Evolutionary conservation across 352 stramenopile genomes (phyloP), one percentile per base, ranked within the genome.

Genomic region (Globisporangium yorkense): DNA sequence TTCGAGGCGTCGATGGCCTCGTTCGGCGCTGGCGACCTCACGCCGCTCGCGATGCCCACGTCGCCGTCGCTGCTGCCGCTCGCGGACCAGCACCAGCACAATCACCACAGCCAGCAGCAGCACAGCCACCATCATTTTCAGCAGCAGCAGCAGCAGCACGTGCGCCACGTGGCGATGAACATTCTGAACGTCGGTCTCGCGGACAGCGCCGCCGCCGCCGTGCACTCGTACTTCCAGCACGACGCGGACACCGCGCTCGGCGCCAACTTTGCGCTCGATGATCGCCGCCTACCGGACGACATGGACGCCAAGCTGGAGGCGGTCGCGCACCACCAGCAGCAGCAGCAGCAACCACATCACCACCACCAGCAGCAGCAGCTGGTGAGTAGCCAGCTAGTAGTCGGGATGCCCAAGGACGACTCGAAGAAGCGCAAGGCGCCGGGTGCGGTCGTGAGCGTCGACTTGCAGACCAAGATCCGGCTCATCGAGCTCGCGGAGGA

Each of bases 401-500:
- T 18, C 31, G 52, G 43, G 13, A 37, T 54, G 24, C 21, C 53
- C 9, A 63, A 62, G 43, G 39, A 39, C 16, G 47, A 54, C n/a
- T 37, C 35, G 2, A 81, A 80, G 62, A 91, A 89, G 69, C 67
- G 81, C 58, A 87, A 84, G 49, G 59, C 62, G 18, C 57, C 63
- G 16, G 77, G 77, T 5, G 67, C 74, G 2, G 89, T 87, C 61
- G 77, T 80, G 35, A 89, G 82, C 31, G 86, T 89, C 51, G 82
- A 92, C 53, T 61, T 92, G 40, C 79, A 92, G 73, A 92, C 82
- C 55, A 92, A 92, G 69, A 92, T 92, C 67, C 77, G 79, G 15
- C 74, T 92, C 39, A 92, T 92, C 57, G 82, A 92, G 61, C 67
- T 92, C 51, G 82, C 82, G 0, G 82, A 92, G 59, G 77, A 88